phyloP scores from a whole-genome alignment of 352 stramenopile species.

The Phytopythium litorale region DNA sequence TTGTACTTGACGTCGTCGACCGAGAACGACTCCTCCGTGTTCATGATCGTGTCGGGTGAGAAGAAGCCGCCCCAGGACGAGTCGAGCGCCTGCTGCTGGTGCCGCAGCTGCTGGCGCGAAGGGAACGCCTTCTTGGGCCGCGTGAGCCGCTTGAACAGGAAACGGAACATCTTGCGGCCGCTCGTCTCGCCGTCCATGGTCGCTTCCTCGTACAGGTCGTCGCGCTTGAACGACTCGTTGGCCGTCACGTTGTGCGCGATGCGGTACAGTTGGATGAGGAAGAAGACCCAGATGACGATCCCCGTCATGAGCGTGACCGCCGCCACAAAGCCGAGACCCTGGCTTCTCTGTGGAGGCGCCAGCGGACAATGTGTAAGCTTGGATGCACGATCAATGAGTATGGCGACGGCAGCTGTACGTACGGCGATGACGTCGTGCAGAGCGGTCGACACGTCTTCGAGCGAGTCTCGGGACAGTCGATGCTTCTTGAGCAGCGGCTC shows the following conservation, averaged over 20 bases:
- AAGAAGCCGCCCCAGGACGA: constrained; percentile 75
- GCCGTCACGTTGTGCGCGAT: constrained; percentile 72
- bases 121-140: constrained; percentile 18
- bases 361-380: too few species aligned
- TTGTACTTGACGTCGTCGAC: constrained; percentile 75
- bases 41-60: constrained; percentile 63
- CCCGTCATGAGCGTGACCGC: constrained; percentile 55
- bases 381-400: too few species aligned
- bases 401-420: constrained; percentile 8
- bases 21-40: constrained; percentile 67
- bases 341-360: constrained; percentile 34
- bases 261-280: constrained; percentile 70
- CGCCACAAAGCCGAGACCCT: constrained; percentile 63
- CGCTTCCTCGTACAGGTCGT: constrained; percentile 60
- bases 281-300: constrained; percentile 64
- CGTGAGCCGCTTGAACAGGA: constrained; percentile 40
- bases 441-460: constrained; percentile 23
- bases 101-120: constrained; percentile 20
- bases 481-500: constrained; percentile 26
- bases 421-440: constrained; percentile 58
- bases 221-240: constrained; percentile 82
- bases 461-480: constrained; percentile 12
- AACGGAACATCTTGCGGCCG: constrained; percentile 34
- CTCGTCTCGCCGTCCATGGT: constrained; percentile 42
- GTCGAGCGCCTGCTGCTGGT: constrained; percentile 59